Percentiles rank a stretch among this genome's conserved stretches.
Evolutionary conservation across 192 early-diverging fungal genomes (phyloP).

Genomic region (Entomortierella parvispora): DNA sequence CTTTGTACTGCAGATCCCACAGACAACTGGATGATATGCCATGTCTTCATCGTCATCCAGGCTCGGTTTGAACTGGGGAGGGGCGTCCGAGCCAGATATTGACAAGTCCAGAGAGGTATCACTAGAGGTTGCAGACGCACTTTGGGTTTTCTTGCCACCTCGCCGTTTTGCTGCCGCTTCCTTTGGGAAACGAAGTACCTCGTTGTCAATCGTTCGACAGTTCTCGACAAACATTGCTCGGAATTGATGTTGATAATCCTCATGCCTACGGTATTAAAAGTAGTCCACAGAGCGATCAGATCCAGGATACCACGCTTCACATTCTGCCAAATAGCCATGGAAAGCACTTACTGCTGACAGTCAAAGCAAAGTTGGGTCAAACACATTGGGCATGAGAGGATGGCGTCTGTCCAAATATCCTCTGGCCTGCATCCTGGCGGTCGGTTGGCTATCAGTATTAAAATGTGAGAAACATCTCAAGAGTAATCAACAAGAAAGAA

Average conservation of each 20-base stretch:
- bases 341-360: constrained; percentile 62
- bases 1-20: constrained; percentile 67
- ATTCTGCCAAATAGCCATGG: not conserved
- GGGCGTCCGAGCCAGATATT: not conserved
- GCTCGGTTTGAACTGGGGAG: constrained; percentile 20
- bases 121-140: not conserved
- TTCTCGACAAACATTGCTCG: constrained; percentile 77
- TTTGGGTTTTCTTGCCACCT: constrained; percentile 7
- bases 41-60: constrained; percentile 28
- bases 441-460: constrained; percentile 34
- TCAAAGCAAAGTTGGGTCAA: constrained; percentile 66
- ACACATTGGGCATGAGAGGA: constrained; percentile 71
- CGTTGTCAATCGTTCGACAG: constrained; percentile 59
- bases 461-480: not conserved
- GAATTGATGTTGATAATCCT: constrained; percentile 67
- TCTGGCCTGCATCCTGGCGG: constrained; percentile 20
- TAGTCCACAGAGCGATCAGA: not conserved
- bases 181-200: constrained; percentile 50
- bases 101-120: not conserved
- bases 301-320: not conserved
- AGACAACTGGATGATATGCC: constrained; percentile 64
- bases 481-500: not conserved
- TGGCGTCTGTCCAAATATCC: constrained; percentile 61
- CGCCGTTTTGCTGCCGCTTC: constrained; percentile 4
- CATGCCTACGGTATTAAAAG: constrained; percentile 56